A percentile compares a stretch with the other conserved stretches of the same genome.
Conservation (phyloP, 805 yeast species). For the Spathaspora sp. region DNA sequence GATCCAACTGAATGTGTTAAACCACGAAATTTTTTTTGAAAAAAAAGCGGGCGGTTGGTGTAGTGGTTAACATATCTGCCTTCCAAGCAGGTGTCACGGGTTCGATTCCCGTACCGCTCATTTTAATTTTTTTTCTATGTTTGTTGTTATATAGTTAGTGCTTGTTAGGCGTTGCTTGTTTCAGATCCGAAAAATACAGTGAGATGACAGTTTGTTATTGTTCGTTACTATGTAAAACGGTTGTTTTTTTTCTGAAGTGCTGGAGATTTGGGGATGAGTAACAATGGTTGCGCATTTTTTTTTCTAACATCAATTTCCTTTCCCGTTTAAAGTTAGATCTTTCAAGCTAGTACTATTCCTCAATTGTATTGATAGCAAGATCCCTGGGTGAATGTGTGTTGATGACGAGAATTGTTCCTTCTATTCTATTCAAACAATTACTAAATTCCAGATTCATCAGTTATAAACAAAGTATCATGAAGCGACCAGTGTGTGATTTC, state of each 20-base stretch:
- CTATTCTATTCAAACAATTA: not conserved
- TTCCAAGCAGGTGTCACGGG: constrained; percentile 94
- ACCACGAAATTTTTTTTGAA: too few species aligned
- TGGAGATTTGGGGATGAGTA: too few species aligned
- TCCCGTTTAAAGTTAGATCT: too few species aligned
- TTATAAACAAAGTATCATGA: constrained; percentile 11
- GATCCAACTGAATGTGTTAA: too few species aligned
- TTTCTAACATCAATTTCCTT: too few species aligned
- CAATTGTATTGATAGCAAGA: not conserved
- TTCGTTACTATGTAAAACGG: not conserved
- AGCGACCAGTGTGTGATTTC: constrained; percentile 12
- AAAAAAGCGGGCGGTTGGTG: constrained; percentile 68
- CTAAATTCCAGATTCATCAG: not conserved
- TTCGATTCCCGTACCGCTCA: constrained; percentile 91
- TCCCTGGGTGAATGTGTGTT: not conserved
- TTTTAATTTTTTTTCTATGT: constrained; percentile 11
- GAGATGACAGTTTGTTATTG: too few species aligned
- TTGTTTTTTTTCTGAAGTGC: too few species aligned
- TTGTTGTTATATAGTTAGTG: not conserved
- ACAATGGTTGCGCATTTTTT: too few species aligned
- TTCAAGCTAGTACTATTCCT: too few species aligned
- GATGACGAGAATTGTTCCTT: not conserved
- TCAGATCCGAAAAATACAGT: not conserved
- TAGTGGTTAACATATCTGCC: constrained; percentile 91
- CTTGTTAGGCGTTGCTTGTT: not conserved